Evolutionary conservation across 1,139 yeast species (phyloP).

Genomic region (Sugiyamaella pinicola): DNA sequence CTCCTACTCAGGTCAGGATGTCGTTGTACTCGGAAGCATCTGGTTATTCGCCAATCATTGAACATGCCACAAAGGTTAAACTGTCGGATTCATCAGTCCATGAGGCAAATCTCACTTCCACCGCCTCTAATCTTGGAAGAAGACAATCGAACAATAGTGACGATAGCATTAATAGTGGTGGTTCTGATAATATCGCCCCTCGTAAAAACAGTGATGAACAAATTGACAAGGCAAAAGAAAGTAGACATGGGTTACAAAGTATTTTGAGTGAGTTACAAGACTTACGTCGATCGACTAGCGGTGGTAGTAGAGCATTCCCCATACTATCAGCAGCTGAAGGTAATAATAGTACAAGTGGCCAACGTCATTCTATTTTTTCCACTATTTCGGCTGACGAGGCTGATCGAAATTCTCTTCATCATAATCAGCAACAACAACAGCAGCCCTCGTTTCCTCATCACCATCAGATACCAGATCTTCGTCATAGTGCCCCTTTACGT

Average conservation of each 20-base stretch:
- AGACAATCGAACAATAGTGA: neutral
- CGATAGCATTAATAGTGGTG: conserved; percentile 1
- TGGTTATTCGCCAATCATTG: conserved; percentile 36
- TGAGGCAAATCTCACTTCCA: conserved; percentile 6
- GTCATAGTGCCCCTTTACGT: conserved; percentile 7
- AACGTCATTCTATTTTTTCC: conserved; percentile 3
- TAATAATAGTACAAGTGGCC: neutral
- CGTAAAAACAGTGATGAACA: conserved; percentile 14
- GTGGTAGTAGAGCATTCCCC: conserved; percentile 15
- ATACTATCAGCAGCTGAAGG: neutral
- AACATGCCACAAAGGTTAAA: conserved; percentile 33
- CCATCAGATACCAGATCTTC: conserved; percentile 2
- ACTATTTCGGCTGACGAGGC: neutral
- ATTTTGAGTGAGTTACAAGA: conserved; percentile 32
- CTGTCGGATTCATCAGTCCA: conserved; percentile 20
- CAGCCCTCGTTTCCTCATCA: no score
- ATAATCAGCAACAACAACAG: no score
- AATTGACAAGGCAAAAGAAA: conserved; percentile 32
- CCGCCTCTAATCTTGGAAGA: neutral
- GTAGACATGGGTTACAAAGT: conserved; percentile 31
- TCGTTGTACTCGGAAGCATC: conserved; percentile 29
- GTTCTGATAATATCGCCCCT: neutral
- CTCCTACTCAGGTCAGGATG: conserved; percentile 22
- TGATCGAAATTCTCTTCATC: neutral
- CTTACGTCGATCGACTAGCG: conserved; percentile 31